These are phyloP conservation scores for Mycena galopus DNA, from an alignment of 768 basidiomycete species.

Conservation along the genomic window DNA sequence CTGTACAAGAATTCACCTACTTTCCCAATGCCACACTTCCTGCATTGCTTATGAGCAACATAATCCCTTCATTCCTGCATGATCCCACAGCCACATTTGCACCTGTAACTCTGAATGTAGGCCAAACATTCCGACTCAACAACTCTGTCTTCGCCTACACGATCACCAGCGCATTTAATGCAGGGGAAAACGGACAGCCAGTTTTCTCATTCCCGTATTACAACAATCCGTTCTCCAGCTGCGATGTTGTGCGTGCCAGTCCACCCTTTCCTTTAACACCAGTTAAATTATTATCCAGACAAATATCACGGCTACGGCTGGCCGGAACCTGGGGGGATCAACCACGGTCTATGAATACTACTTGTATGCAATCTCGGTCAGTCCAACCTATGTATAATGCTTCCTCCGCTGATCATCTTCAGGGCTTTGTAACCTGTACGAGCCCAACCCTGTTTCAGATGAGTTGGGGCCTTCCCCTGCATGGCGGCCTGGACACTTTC, in stretches of 20 bases:
- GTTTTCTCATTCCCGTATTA: slow-evolving; percentile 11
- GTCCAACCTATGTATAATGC: no score
- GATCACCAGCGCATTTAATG: slow-evolving; percentile 5
- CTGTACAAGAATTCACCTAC: slow-evolving; percentile 12
- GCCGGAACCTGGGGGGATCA: neutral
- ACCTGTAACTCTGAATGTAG: neutral
- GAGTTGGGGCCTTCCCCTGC: no score
- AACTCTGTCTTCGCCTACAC: slow-evolving; percentile 11
- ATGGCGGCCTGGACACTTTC: no score
- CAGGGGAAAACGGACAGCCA: neutral
- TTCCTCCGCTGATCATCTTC: no score
- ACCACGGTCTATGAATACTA: neutral
- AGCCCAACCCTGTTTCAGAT: no score
- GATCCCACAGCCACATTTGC: neutral
- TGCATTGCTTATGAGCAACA: neutral
- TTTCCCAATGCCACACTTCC: slow-evolving; percentile 14
- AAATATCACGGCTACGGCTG: neutral
- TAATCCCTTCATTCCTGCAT: slow-evolving; percentile 1
- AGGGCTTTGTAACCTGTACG: no score
- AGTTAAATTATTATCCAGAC: neutral
- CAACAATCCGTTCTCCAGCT: slow-evolving; percentile 10
- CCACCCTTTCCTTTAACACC: neutral
- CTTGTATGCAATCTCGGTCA: no score
- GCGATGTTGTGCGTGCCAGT: slow-evolving; percentile 3
- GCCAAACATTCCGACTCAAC: slow-evolving; percentile 12